These are phyloP conservation scores for Sporothrix brasiliensis DNA, from an alignment of 2,329 filamentous ascomycete genomes.

Conservation along the genomic window DNA sequence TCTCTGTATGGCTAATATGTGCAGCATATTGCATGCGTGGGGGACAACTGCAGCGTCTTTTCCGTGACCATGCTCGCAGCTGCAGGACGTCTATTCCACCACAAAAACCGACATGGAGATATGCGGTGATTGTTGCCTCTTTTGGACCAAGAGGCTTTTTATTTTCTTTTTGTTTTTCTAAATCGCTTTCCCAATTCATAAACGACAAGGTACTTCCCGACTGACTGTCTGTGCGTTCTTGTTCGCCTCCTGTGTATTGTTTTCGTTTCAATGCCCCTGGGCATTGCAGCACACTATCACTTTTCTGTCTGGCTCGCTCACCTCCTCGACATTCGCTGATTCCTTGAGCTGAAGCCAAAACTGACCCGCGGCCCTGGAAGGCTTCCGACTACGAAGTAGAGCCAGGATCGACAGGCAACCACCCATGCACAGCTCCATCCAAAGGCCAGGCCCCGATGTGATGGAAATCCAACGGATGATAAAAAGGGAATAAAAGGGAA, in stretches of 20 bases:
- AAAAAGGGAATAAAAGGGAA: background rate
- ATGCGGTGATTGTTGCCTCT: background rate
- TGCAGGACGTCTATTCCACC: background rate
- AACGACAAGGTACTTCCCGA: no score
- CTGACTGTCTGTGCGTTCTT: background rate
- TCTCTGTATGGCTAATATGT: no score
- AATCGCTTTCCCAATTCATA: no score
- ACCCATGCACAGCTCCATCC: background rate
- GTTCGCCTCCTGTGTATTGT: background rate
- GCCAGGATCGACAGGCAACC: slow-evolving; percentile 13
- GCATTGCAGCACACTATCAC: slow-evolving; percentile 1
- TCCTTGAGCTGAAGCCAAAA: slow-evolving; percentile 6
- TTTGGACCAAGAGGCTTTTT: background rate
- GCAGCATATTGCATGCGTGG: background rate
- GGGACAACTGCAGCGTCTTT: background rate
- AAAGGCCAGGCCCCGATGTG: background rate
- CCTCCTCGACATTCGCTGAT: no score
- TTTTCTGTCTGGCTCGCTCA: background rate
- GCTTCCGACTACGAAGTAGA: background rate
- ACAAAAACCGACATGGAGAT: background rate
- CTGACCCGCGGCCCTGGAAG: background rate
- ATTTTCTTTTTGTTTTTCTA: no score
- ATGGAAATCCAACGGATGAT: background rate
- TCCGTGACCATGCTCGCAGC: background rate
- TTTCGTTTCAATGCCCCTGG: background rate